Evolutionary conservation across 192 early-diverging fungal species (phyloP).

Genomic region (Coemansia sp.): DNA sequence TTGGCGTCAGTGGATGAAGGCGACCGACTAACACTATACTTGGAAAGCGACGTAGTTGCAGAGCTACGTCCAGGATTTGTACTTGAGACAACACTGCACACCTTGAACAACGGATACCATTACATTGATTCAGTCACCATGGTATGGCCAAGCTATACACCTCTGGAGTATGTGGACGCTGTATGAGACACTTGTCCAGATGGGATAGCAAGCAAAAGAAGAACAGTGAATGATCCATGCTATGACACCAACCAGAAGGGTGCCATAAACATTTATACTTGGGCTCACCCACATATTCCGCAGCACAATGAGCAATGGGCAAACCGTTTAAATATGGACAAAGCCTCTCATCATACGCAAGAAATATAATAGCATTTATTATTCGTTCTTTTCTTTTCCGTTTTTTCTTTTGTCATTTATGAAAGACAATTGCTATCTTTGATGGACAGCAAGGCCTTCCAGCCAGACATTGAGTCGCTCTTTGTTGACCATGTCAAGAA

Average conservation of each 20-base stretch:
- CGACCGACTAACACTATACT: constrained; percentile 20
- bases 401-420: constrained; percentile 6
- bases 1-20: constrained; percentile 13
- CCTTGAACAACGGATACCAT: constrained; percentile 29
- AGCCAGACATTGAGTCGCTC: constrained; percentile 32
- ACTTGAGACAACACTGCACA: constrained; percentile 43
- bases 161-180: constrained; percentile 33
- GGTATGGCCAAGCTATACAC: constrained; percentile 54
- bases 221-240: not conserved
- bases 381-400: not conserved
- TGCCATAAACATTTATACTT: not conserved
- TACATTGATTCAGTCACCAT: constrained; percentile 50
- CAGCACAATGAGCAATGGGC: not conserved
- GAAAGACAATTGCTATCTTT: not conserved
- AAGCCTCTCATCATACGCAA: not conserved
- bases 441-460: not conserved
- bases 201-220: not conserved
- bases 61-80: constrained; percentile 29
- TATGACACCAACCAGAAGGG: not conserved
- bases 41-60: constrained; percentile 21
- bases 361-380: not conserved
- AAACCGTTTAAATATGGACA: not conserved
- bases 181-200: not conserved
- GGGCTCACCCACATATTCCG: not conserved
- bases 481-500: constrained; percentile 41